phyloP scores from a whole-genome alignment of 2,329 filamentous ascomycete species.

The Hymenoscyphus repandus region DNA sequence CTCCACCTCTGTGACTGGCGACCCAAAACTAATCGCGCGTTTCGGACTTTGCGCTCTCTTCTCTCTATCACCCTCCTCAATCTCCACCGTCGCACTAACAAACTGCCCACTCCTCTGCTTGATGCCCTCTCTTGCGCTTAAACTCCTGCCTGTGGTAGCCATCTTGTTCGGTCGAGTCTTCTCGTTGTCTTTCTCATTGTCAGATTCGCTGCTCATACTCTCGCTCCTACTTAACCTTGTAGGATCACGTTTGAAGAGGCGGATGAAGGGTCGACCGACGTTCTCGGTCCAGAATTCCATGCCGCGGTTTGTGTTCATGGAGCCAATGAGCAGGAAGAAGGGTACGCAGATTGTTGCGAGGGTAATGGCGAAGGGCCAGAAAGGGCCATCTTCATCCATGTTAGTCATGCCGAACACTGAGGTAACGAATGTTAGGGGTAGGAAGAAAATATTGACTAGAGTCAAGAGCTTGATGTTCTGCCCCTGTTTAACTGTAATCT shows the following conservation, averaged over 20 bases:
- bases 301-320: slow-evolving; percentile 37
- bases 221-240: neutral
- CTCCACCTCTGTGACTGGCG: neutral
- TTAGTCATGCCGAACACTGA: slow-evolving; percentile 51
- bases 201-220: neutral
- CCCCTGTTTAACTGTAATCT: slow-evolving; percentile 50
- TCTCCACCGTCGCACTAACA: neutral
- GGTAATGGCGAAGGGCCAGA: slow-evolving; percentile 40
- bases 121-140: neutral
- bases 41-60: neutral
- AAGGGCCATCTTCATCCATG: slow-evolving; percentile 37
- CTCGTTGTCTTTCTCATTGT: neutral
- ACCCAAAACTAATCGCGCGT: neutral
- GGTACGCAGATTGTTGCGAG: slow-evolving; percentile 39
- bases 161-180: neutral
- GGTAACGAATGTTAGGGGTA: slow-evolving; percentile 57
- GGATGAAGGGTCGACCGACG: neutral
- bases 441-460: slow-evolving; percentile 55
- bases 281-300: slow-evolving; percentile 27
- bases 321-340: slow-evolving; percentile 43
- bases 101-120: slow-evolving; percentile 1
- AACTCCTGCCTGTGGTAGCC: neutral
- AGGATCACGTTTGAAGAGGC: neutral
- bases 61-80: neutral
- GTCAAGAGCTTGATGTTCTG: slow-evolving; percentile 57